phyloP scores from a whole-genome alignment of 495 filamentous ascomycete species.

The Cercophora newfieldiana region DNA sequence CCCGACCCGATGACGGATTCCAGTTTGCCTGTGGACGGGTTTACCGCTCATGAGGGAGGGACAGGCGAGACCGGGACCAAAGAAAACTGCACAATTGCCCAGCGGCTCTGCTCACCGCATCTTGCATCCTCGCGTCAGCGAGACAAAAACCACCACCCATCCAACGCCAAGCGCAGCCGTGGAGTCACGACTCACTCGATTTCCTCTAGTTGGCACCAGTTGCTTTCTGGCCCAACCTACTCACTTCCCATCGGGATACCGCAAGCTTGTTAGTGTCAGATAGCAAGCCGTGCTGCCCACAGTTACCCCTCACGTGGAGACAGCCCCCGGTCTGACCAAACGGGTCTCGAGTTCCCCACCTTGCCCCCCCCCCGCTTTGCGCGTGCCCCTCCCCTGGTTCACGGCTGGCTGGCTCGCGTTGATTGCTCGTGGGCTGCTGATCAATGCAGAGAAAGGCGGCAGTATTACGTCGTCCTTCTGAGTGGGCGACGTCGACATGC shows the following conservation, averaged over 20 bases:
- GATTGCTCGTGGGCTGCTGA: constrained; percentile 16
- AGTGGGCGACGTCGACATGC: constrained; percentile 17
- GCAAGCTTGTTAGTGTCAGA: constrained; percentile 25
- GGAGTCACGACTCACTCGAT: neutral
- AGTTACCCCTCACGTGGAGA: constrained; percentile 22
- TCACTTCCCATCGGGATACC: constrained; percentile 16
- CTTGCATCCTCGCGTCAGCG: neutral
- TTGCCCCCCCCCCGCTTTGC: neutral
- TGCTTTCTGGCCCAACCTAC: neutral
- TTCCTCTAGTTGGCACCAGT: neutral
- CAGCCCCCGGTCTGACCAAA: constrained; percentile 2
- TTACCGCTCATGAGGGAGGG: neutral
- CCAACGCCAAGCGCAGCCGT: neutral
- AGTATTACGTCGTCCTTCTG: constrained; percentile 32
- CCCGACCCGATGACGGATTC: neutral
- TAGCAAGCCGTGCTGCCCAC: constrained; percentile 12
- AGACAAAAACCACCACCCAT: neutral
- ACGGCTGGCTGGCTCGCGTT: constrained; percentile 1
- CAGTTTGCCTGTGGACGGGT: neutral
- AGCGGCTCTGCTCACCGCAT: neutral
- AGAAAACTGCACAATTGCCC: constrained; percentile 5
- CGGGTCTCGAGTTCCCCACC: constrained; percentile 13
- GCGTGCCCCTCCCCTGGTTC: neutral
- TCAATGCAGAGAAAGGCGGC: constrained; percentile 21
- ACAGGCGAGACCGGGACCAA: neutral